Base-by-base conservation (phyloP, 1,139 yeast genomes). In the Nakaseomyces uthaithaninus region DNA sequence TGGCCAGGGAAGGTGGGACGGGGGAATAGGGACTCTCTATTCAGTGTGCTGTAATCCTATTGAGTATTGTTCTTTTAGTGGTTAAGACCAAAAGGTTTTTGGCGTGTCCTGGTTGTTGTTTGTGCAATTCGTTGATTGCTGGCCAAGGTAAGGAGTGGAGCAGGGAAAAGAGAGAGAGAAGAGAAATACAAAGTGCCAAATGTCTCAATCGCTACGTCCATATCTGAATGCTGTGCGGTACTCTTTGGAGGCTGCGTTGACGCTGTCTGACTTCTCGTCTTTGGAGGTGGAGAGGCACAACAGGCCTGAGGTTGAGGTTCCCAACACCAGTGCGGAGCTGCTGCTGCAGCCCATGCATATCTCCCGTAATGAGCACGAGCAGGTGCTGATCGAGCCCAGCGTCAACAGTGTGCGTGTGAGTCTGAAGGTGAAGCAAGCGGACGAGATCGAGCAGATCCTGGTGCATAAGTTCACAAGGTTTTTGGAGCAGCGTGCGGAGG, bases 231-330 rank as follows among this genome's bases (percentile, higher is more conserved):
- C 97, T 1, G 98, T 91, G 22, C 80, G 98, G 62, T 77, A 84
- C 45, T 87, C 98, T 20, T 73, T 91, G 53, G 86, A 94, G 14
- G 96, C 96, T 8, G 95, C 97, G n/a, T 72, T 91, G 40, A 86
- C 95, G 54, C 70, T 91, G 50, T 94, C 89, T 59, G 91, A 89
- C 66, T 93, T 93, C 63, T 83, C 96, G 18, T 89, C 97, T 10
- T 95, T 89, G 63, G 74, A 84, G 45, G 95, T 84, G 12, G 99
- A 91, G 67, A 81, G 99, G 64, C 98, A 91, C 69, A 91, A 91
- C 66, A 76, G 93, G 49, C 99, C 99, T 3, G 99, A 91, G 63
- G 81, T 91, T 39, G 99, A 91, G 64, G 91, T 84, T 34, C 47
- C 54, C 18, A 78, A 81, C 51, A 74, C 75, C 50, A 71, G 83